Evolutionary conservation across 2,329 filamentous ascomycete species (phyloP).

Genomic region (Claviceps pazoutovae): DNA sequence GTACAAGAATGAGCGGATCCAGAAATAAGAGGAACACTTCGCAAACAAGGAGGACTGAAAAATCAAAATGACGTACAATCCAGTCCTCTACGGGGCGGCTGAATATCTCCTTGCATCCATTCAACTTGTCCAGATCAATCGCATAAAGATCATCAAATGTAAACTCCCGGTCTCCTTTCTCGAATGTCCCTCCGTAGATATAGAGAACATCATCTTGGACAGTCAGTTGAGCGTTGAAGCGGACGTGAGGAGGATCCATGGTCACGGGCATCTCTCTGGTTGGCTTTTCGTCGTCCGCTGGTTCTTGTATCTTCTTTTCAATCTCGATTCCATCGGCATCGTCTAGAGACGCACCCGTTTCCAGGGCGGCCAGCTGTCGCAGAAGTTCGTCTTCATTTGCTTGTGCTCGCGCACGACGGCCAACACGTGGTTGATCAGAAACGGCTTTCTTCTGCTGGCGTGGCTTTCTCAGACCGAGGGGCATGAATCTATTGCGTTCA

Average conservation of each 20-base stretch:
- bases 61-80: constrained; percentile 36
- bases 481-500: constrained; percentile 90
- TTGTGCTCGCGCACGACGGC: constrained; percentile 60
- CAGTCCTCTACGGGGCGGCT: constrained; percentile 73
- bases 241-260: constrained; percentile 74
- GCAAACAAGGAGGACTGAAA: constrained; percentile 2
- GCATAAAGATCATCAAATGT: constrained; percentile 93
- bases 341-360: constrained; percentile 55
- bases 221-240: constrained; percentile 83
- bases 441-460: constrained; percentile 48
- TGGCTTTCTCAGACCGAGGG: constrained; percentile 60
- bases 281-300: constrained; percentile 41
- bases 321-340: constrained; percentile 34
- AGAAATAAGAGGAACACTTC: neutral
- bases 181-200: constrained; percentile 89
- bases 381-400: constrained; percentile 87
- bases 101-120: constrained; percentile 87
- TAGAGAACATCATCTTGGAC: constrained; percentile 89
- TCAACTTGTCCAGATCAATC: constrained; percentile 85
- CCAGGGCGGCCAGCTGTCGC: constrained; percentile 70
- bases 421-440: constrained; percentile 38
- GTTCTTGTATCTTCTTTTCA: constrained; percentile 36
- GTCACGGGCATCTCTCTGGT: constrained; percentile 50
- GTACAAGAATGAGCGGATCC: neutral
- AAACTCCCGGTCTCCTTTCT: constrained; percentile 87